These are phyloP conservation scores for Chlamydomonas urium DNA, from an alignment of 139 green algal species.

Conservation along the genomic window DNA sequence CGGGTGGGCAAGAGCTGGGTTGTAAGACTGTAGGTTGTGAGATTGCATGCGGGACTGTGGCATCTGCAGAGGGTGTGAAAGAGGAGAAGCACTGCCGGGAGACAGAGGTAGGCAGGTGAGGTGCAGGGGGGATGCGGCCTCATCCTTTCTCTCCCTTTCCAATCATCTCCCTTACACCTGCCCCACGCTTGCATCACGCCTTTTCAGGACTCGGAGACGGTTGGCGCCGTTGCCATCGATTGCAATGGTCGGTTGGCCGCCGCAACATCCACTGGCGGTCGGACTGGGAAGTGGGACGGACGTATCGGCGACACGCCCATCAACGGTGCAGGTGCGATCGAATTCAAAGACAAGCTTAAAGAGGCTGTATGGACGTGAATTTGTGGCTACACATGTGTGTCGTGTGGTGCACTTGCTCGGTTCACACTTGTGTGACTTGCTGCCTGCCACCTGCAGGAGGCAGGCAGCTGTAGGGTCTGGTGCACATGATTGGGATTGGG, in stretches of 20 bases:
- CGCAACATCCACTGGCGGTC: slow-evolving; percentile 34
- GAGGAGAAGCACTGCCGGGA: neutral
- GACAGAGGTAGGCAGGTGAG: neutral
- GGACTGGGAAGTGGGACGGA: slow-evolving; percentile 32
- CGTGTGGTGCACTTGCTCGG: neutral
- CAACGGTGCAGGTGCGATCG: slow-evolving; percentile 23
- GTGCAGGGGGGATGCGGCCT: too few relatives aligned
- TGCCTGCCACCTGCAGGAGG: too few relatives aligned
- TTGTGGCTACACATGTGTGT: neutral
- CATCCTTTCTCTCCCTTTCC: too few relatives aligned
- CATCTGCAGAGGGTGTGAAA: neutral
- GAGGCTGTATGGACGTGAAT: neutral
- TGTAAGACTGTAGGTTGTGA: too few relatives aligned
- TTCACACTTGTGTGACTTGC: too few relatives aligned
- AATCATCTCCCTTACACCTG: neutral
- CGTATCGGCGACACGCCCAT: slow-evolving; percentile 41
- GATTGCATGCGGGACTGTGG: neutral
- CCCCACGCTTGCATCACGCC: neutral
- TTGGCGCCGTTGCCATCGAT: slow-evolving; percentile 38
- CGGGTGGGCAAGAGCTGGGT: too few relatives aligned
- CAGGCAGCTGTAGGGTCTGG: too few relatives aligned
- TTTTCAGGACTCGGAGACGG: slow-evolving; percentile 19
- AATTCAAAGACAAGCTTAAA: neutral
- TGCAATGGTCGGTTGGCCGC: slow-evolving; percentile 23
- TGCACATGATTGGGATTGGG: neutral